Percentiles rank a stretch among this genome's conserved stretches.
These are phyloP conservation scores for Zygosaccharomyces sapae DNA, from an alignment of 1,139 yeast species.

Conservation along the genomic window DNA sequence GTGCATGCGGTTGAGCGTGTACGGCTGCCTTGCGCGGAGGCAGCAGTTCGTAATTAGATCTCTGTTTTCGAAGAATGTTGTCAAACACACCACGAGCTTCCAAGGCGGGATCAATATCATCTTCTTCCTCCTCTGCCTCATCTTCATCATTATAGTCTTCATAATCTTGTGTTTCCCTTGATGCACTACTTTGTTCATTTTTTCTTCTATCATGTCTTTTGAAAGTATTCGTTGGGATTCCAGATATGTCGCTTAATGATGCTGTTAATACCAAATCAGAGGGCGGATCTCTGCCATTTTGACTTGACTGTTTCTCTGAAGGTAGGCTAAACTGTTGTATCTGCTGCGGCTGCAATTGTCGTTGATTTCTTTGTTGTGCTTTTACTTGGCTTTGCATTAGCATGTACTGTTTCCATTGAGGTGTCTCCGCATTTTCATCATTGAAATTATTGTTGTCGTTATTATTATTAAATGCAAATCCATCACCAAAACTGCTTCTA, in stretches of 20 bases:
- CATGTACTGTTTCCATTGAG: constrained; percentile 29
- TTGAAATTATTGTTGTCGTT: constrained; percentile 1
- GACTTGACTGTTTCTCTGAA: not conserved
- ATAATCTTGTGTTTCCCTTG: not conserved
- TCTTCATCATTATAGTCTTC: constrained; percentile 1
- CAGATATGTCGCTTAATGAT: constrained; percentile 29
- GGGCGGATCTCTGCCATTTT: constrained; percentile 12
- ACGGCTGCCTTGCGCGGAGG: not conserved
- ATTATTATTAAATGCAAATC: not conserved
- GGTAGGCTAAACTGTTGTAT: not conserved
- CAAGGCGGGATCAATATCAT: constrained; percentile 26
- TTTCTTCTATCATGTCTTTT: constrained; percentile 18
- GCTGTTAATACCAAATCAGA: constrained; percentile 27
- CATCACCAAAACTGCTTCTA: constrained; percentile 2
- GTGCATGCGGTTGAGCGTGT: not conserved
- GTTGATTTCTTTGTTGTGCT: constrained; percentile 8
- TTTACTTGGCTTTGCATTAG: constrained; percentile 7
- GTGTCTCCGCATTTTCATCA: constrained; percentile 17
- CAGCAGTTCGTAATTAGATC: constrained; percentile 20
- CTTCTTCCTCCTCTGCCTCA: constrained; percentile 11
- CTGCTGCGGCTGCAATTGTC: not conserved
- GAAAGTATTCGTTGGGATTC: constrained; percentile 30
- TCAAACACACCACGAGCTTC: constrained; percentile 29
- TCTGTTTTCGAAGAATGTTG: constrained; percentile 26
- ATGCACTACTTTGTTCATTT: not conserved